Evolutionary conservation across 2,329 filamentous ascomycete species (phyloP), one percentile per base, ranked within the genome.

Genomic region (Cladosporium sp.): DNA sequence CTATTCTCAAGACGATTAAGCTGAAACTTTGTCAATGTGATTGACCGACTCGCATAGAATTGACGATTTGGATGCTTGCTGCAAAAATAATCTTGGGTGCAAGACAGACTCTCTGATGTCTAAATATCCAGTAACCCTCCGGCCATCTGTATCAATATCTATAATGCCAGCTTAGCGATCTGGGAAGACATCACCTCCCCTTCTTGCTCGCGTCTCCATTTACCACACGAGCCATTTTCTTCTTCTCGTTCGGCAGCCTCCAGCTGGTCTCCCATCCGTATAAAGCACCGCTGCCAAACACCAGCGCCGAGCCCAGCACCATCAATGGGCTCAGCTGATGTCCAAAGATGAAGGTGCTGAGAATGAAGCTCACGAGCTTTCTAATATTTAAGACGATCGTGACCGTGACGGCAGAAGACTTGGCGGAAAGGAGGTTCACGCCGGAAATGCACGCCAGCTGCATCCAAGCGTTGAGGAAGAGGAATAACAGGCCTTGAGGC

Each of bases 371-470:
- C 49, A 95, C 85, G 16, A 98, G 75, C 70, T 98, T 98, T 59
- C 93, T 81, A 53, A 98, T 87, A 66, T 97, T 98, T 53, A 98
- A 76, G 41, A 97, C 90, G 60, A 98, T 95, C 1, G 92, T 96
- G 19, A 98, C 93, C 0, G 93, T 97, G 49, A 98, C 78, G 0
- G 93, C 94, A 3, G 91, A 92, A 3, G 88, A 88, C 49, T 85
- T 85, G 0, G 92, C 88, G 1, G 88, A 91, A 4, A 98, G 77
- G n/a, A 95, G 78, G 59, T 97, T 97, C 51, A 98, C 93, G 1
- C 93, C 93, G 3, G 91, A 86, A 56, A 98, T 97, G 68, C 93
- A 98, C 19, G 90, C 80, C 62, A 96, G 89, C 69, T 98, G 93
- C 3, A 93, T 97, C 42, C 94, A 65, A 0, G 94, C 88, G 61